phyloP scores from a whole-genome alignment of 2,329 filamentous ascomycete species.

The Albifimbria verrucaria region DNA sequence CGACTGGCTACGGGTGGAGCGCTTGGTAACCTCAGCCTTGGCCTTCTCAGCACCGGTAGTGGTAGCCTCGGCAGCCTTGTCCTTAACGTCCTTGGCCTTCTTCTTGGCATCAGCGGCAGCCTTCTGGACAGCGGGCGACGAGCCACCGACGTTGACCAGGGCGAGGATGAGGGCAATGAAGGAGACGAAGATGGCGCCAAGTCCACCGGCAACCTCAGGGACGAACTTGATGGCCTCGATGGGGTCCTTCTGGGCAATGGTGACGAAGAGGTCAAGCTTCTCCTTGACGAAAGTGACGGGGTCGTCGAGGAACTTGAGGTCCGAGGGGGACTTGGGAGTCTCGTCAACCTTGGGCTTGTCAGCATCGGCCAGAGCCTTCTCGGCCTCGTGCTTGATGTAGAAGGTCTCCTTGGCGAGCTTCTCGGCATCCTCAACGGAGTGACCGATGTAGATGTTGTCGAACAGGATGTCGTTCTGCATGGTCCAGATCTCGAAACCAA shows the following conservation, averaged over 20 bases:
- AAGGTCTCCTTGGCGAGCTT: conserved; percentile 88
- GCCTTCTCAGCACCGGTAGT: conserved; percentile 66
- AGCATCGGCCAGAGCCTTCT: conserved; percentile 76
- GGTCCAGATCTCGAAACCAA: conserved; percentile 99
- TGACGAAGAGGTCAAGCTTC: conserved; percentile 90
- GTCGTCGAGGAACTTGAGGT: conserved; percentile 88
- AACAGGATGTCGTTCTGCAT: conserved; percentile 99
- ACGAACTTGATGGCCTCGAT: conserved; percentile 83
- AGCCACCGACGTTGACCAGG: conserved; percentile 60
- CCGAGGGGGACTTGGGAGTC: conserved; percentile 66
- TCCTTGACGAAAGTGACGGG: conserved; percentile 83
- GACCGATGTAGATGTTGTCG: conserved; percentile 99
- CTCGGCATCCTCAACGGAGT: conserved; percentile 89
- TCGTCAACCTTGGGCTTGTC: conserved; percentile 70
- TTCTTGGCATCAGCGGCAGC: conserved; percentile 61
- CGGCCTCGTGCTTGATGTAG: conserved; percentile 79
- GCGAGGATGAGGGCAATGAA: conserved; percentile 68
- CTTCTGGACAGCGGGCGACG: conserved; percentile 72
- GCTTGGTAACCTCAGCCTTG: conserved; percentile 69
- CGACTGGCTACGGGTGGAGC: conserved; percentile 54
- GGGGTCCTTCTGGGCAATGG: conserved; percentile 77
- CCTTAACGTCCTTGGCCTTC: conserved; percentile 68
- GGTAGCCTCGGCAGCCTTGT: conserved; percentile 60
- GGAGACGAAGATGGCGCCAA: conserved; percentile 68
- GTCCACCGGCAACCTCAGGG: conserved; percentile 82